Conservation (phyloP, 176 grass and related monocot species). For the Chrysopogon serrulatus region DNA sequence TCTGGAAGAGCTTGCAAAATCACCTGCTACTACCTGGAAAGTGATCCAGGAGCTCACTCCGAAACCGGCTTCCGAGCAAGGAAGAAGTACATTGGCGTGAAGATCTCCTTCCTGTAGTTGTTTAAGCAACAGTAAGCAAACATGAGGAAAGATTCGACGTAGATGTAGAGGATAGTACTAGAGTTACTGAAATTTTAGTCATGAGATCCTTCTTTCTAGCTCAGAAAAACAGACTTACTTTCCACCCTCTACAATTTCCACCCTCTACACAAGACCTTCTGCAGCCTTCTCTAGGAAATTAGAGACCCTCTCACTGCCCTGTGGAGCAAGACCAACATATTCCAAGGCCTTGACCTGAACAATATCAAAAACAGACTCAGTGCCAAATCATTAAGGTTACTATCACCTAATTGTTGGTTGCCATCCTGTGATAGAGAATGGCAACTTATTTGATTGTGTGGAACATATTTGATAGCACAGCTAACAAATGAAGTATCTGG, state of each 20-base stretch:
- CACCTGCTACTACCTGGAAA: constrained; percentile 18
- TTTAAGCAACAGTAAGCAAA: constrained; percentile 7
- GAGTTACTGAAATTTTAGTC: constrained; percentile 8
- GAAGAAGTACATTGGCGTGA: constrained; percentile 92
- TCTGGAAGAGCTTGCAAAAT: neutral
- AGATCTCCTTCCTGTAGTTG: constrained; percentile 82
- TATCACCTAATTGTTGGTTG: neutral
- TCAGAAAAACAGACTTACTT: constrained; percentile 69
- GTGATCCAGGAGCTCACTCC: constrained; percentile 20
- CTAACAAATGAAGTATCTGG: neutral
- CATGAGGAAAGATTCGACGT: neutral
- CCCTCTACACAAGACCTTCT: constrained; percentile 80
- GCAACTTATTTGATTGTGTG: constrained; percentile 2
- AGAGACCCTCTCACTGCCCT: constrained; percentile 78
- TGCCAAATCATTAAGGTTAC: too few relatives aligned
- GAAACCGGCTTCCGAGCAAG: constrained; percentile 76
- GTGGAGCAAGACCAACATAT: constrained; percentile 64
- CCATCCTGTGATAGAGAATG: neutral
- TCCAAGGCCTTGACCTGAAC: constrained; percentile 88
- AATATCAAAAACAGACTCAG: constrained; percentile 8
- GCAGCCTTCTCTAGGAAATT: constrained; percentile 88
- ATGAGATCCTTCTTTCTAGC: neutral
- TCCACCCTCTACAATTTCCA: constrained; percentile 81
- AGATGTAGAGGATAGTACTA: neutral
- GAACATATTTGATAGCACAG: neutral